Percentiles rank a stretch among this genome's conserved stretches.
Evolutionary conservation across 2,329 filamentous ascomycete species (phyloP).

Genomic region (Trichoderma sp.): DNA sequence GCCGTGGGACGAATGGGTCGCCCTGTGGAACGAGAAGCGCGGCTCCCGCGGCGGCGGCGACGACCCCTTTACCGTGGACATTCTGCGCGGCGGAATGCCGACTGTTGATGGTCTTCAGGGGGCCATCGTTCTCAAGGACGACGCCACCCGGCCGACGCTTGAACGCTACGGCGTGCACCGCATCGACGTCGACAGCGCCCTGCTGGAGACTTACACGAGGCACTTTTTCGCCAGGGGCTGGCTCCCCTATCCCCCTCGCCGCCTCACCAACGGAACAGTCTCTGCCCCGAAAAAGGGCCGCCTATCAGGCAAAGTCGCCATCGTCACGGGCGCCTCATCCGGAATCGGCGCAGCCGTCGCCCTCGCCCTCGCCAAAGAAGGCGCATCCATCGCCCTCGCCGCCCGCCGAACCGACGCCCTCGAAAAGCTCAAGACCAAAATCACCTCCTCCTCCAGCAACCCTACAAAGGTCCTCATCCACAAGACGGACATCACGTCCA

Average conservation of each 20-base stretch:
- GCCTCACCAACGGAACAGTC: slow-evolving; percentile 41
- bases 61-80: slow-evolving; percentile 75
- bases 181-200: slow-evolving; percentile 66
- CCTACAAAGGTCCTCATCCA: slow-evolving; percentile 67
- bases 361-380: slow-evolving; percentile 67
- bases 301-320: slow-evolving; percentile 68
- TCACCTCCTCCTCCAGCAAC: slow-evolving; percentile 52
- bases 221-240: slow-evolving; percentile 81
- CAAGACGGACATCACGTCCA: slow-evolving; percentile 72
- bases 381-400: slow-evolving; percentile 70
- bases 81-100: slow-evolving; percentile 80
- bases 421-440: slow-evolving; percentile 64
- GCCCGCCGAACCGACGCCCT: slow-evolving; percentile 71
- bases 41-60: slow-evolving; percentile 64
- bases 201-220: slow-evolving; percentile 77
- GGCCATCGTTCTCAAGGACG: slow-evolving; percentile 74
- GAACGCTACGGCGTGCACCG: slow-evolving; percentile 57
- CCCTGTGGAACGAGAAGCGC: slow-evolving; percentile 71
- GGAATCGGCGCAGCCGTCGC: slow-evolving; percentile 79
- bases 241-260: slow-evolving; percentile 65
- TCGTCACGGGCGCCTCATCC: slow-evolving; percentile 78
- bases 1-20: slow-evolving; percentile 73
- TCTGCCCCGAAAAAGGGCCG: slow-evolving; percentile 50
- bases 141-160: slow-evolving; percentile 64
- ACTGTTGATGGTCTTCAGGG: slow-evolving; percentile 69